Percentiles rank a stretch among this genome's conserved stretches.
phyloP scores from a whole-genome alignment of 2,329 filamentous ascomycete genomes.

The Fusarium beomiforme region DNA sequence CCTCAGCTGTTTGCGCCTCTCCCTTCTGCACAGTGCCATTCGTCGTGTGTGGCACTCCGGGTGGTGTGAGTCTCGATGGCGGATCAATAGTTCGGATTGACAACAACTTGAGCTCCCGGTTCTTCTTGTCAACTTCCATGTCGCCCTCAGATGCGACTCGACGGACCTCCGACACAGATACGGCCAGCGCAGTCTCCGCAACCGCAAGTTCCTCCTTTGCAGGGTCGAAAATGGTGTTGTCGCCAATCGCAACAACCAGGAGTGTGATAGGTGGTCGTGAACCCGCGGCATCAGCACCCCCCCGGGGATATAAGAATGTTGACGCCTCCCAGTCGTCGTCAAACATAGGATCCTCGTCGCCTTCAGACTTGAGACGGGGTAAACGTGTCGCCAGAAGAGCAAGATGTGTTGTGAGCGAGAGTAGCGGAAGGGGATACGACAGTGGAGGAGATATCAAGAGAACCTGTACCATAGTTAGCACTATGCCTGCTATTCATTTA shows the following conservation, averaged over 20 bases:
- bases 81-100: constrained; percentile 79
- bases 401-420: constrained; percentile 92
- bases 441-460: constrained; percentile 91
- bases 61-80: constrained; percentile 76
- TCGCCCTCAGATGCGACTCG: constrained; percentile 39
- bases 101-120: constrained; percentile 66
- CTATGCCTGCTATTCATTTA: not conserved
- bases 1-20: constrained; percentile 69
- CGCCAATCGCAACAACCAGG: constrained; percentile 85
- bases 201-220: constrained; percentile 91
- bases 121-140: constrained; percentile 55
- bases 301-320: constrained; percentile 76
- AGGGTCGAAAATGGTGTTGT: constrained; percentile 95
- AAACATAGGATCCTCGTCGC: constrained; percentile 96
- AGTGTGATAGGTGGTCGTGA: constrained; percentile 85
- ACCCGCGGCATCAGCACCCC: constrained; percentile 43
- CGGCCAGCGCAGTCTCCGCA: constrained; percentile 86
- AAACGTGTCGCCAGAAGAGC: constrained; percentile 89
- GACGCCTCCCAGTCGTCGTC: constrained; percentile 97
- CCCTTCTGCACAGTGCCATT: constrained; percentile 51
- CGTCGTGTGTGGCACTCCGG: constrained; percentile 72
- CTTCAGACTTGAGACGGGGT: constrained; percentile 85
- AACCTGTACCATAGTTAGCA: constrained; percentile 65
- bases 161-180: constrained; percentile 73
- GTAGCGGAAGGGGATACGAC: constrained; percentile 90